Evolutionary conservation across 202 grass and related monocot species (phyloP), one percentile per base, ranked within the genome.

Genomic region (Saccharum hybrid): DNA sequence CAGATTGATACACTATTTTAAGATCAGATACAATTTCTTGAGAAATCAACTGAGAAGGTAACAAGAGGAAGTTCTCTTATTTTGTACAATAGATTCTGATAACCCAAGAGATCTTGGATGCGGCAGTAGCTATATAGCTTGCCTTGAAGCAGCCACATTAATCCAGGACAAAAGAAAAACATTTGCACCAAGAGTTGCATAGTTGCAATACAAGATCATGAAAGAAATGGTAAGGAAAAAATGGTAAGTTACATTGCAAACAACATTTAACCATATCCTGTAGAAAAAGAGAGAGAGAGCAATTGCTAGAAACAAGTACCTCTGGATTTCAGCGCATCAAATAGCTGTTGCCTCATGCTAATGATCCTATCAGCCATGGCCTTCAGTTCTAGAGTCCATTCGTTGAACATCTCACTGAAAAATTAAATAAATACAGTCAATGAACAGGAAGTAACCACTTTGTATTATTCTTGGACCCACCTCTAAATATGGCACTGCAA

Each of bases 371-470:
- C 88, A 63, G 96, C 96, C 96, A 99, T 99, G 81, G 78, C 93
- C 88, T 94, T 99, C 89, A 99, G 79, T 71, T 99, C 96, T 39
- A 92, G 9, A 52, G 96, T 96, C 96, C 96, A 99, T 94, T 99
- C 89, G 3, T 92, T 66, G 60, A 82, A 99, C 89, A 94, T 89
- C 61, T 82, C 89, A 62, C 96, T 99, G 66, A 75, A 11, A 88
- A 86, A 76, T 13, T 31, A 37, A 45, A 23, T 26, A 76, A 72
- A 59, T 23, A 63, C 21, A 70, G 76, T 81, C 19, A 84, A 84
- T 11, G 2, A 31, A 62, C 8, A 77, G 49, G 41, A 62, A 64
- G 16, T 79, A 54, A 63, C 49, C 15, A 61, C 66, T 36, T 11
- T 21, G 41, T 66, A 60, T 18, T 62, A 40, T 79, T 75, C 38